Base-by-base conservation (phyloP, 306 rosid species). In the Psophocarpus tetragonolobus region DNA sequence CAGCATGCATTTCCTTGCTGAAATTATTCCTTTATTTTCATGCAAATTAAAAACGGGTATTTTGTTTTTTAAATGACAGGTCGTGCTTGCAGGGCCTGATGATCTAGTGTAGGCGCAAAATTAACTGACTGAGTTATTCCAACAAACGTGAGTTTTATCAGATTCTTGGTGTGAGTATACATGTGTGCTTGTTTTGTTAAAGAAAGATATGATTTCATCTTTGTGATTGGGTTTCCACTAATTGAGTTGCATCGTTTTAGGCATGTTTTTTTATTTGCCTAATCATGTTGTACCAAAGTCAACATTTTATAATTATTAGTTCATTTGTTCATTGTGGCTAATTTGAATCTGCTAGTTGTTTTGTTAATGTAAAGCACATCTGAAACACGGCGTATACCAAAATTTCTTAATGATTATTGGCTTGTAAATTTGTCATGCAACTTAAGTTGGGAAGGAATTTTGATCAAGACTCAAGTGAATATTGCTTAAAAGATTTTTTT, bases 181-280 rank as follows among this genome's bases (percentile, higher is more conserved):
- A 54, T 84, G 90, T 85, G 90, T 77, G 89, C 77, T 61, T 82
- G 86, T 81, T 64, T 81, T 81, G 82, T 81, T 60, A 26, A 81
- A 77, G 75, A 80, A 73, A 70, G 58, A 63, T 75, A 61, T 71
- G 81, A 23, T 82, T 68, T 70, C 81, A 80, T 83, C 68, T 78
- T 82, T 85, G 84, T 77, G 73, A 88, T 82, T 68, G 90, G 86
- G 85, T 72, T 78, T 86, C 83, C 82, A 81, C 94, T 91, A 86
- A 91, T 91, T 75, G 80, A 88, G 84, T 90, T 87, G 92, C 86
- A 86, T 87, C 88, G 90, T 87, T 90, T 87, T 91, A 93, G 97
- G 97, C 97, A 90, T 88, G 84, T 67, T 92, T 92, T 91, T 89
- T 85, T 84, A 73, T 91, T 86, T 91, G 96, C 97, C 98, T 94